Evolutionary conservation across 2,329 filamentous ascomycete genomes (phyloP), one percentile per base, ranked within the genome.

Genomic region (Alternaria brassicicola): DNA sequence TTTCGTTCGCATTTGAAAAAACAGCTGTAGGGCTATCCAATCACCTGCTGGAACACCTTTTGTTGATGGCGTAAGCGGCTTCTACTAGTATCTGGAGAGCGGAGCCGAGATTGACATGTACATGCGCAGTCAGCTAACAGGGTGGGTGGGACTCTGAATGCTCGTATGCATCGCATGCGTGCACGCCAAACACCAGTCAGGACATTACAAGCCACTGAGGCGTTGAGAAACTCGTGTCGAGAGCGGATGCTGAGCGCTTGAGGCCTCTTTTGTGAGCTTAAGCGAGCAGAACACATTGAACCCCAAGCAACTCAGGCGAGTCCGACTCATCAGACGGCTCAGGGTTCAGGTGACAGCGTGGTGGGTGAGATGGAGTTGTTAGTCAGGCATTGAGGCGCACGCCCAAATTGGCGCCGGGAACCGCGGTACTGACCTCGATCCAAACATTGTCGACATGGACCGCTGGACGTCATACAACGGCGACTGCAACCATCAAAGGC

Each of bases 381-480:
- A 72, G 67, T 67, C 57, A 69, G 62, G 61, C 65, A 59, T 54
- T 61, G 65, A 70, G 61, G 64, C 66, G 66, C 66, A 64, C 50
- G 17, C 38, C 26, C 36, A 50, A 48, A 47, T 49, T 46, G 55
- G 56, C 55, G 57, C 52, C 53, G 43, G 43, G 43, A 46, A 46
- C 43, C 43, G 43, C 43, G 43, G 28, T 46, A 46, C 43, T 31
- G 26, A 46, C 43, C 17, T 46, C 43, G 12, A 6, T 46, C 2
- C 15, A 28, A 46, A 30, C 30, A 46, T 46, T 21, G 19, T 46
- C 43, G 17, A 23, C 43, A 21, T 38, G 21, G 30, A 47, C 43
- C 30, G 43, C 28, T 23, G 19, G 31, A 47, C 43, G 43, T 41
- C 48, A 33, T 39, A 38, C n/a, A 57, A 45, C 38, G 13, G 38